Base-by-base conservation (phyloP, 495 filamentous ascomycete species). In the Penicillium paradoxum region DNA sequence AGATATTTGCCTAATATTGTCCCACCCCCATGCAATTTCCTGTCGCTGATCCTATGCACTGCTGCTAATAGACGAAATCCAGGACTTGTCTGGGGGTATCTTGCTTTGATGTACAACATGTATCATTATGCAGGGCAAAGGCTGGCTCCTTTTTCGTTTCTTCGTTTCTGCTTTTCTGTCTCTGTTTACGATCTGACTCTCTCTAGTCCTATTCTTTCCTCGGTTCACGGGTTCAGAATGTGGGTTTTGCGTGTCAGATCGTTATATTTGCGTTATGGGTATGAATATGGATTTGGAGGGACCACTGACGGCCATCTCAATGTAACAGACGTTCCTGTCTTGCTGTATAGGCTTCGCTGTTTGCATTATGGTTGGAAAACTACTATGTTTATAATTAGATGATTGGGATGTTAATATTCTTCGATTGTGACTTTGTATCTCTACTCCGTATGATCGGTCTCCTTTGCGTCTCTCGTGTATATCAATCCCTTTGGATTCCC, bases 1-100 rank as follows among this genome's bases (percentile, higher is more conserved):
- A 53, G 53, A 57, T 56, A 55, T 62, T n/a, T 65, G 54, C 59
- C 48, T 59, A 62, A 59, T 62, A 49, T 21, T 48, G 51, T 53
- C 33, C 29, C 38, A 13, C 36, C 45, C 44, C 6, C 25, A 9
- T 8, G 5, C 6, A 9, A 32, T 11, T 8, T 32, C 29, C 10
- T 11, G 4, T 32, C 29, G 29, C 9, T 32, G 25, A 4, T 32
- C 10, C 6, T 8, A 32, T 32, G 29, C 29, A 32, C 4, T 11
- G 2, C 8, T 30, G 42, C 42, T 22, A 45, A 45, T 30, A 18
- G 2, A 18, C 19, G n/a, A 24, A 41, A 11, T 24, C 29, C 10
- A 8, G 18, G 11, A 18, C 22, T 41, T n/a, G 24, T 5, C 24
- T 7, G 24, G 6, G 27, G 42, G 42, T 15, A 25, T 25, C 33